A percentile compares a stretch with the other conserved stretches of the same genome.
Conservation (phyloP, 768 basidiomycete species). For the Thelephora ganbajun region DNA sequence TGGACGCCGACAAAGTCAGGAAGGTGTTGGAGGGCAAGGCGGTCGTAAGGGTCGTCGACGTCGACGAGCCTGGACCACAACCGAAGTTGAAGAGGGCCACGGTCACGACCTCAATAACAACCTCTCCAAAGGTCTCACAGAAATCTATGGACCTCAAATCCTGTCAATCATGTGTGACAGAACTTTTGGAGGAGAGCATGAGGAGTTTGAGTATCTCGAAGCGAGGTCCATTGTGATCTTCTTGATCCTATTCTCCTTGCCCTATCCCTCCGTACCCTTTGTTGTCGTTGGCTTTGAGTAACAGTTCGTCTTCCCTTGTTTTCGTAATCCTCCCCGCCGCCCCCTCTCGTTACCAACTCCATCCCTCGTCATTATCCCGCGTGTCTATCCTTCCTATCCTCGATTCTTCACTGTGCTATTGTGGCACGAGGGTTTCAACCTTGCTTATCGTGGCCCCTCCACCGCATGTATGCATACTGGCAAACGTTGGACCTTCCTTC, state of each 20-base stretch:
- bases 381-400: too few relatives aligned
- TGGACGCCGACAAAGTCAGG: conserved; percentile 70
- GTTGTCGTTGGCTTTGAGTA: neutral
- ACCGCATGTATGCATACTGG: too few relatives aligned
- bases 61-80: conserved; percentile 27
- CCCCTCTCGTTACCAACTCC: neutral
- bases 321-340: neutral
- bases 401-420: too few relatives aligned
- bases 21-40: conserved; percentile 75
- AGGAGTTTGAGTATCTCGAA: conserved; percentile 46
- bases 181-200: conserved; percentile 57
- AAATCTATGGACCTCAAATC: conserved; percentile 2
- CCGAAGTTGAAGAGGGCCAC: neutral
- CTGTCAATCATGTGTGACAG: conserved; percentile 14
- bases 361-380: neutral
- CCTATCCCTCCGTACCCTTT: neutral
- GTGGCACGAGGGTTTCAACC: too few relatives aligned
- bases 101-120: conserved; percentile 2
- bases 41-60: conserved; percentile 65
- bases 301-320: neutral
- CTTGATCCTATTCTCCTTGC: neutral
- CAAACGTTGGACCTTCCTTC: too few relatives aligned
- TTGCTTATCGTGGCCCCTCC: too few relatives aligned
- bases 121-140: conserved; percentile 6
- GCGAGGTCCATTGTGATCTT: conserved; percentile 6